Evolutionary conservation across 2,329 filamentous ascomycete species (phyloP), one percentile per base, ranked within the genome.

Genomic region (Cadophora malorum): DNA sequence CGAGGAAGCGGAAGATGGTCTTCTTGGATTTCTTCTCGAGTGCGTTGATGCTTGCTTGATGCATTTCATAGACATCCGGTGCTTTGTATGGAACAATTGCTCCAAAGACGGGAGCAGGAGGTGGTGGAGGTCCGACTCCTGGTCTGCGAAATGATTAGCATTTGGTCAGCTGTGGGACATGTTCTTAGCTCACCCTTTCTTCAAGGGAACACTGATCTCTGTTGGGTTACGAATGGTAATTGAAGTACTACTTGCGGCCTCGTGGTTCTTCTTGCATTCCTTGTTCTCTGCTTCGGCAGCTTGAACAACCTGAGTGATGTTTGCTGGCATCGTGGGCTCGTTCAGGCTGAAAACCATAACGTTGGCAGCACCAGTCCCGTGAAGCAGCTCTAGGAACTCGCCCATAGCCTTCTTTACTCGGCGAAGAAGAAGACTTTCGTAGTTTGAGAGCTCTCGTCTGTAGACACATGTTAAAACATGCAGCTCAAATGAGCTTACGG

Each of bases 11-110:
- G 55, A 66, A 65, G 7, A 38, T 41, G 7, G 63, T 66, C 31
- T 68, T 58, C 21, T 12, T 64, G 5, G 64, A 52, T 59, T n/a
- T 45, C 33, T 23, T 67, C 9, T 56, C 23, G 4, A 35, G 64
- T 14, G 23, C 16, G 5, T 59, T 49, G 41, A 35, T 23, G 14
- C 35, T 60, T 19, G 56, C 58, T 31, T 65, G 53, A 25, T 67
- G 53, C 41, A 69, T 67, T 47, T 69, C 67, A 31, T 64, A 69
- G 28, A 62, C 55, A 41, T 65, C 65, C 5, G 65, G 60, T 49
- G 35, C 31, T 19, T 33, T 64, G 62, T n/a, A 64, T 3, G 62
- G 47, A 10, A 9, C 5, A 8, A 41, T 16, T 19, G 28, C 3
- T 16, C 4, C 47, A 7, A 38, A 8, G 31, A n/a, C 19, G 31